phyloP scores from a whole-genome alignment of 1,139 yeast genomes.

The Meyerozyma sp. region DNA sequence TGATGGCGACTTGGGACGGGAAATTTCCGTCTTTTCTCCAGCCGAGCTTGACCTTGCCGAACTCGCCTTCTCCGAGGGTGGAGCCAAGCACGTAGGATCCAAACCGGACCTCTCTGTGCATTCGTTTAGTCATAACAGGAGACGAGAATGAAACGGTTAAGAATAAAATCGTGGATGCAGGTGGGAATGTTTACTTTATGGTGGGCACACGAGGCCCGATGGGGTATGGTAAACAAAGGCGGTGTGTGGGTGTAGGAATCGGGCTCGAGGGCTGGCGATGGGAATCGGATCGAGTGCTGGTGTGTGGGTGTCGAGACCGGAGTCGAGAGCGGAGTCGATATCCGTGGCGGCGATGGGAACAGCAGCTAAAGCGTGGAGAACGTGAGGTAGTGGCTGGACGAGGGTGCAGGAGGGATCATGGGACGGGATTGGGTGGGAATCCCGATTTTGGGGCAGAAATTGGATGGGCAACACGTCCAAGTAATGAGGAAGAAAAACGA shows the following conservation, averaged over 20 bases:
- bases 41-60: constrained; percentile 95
- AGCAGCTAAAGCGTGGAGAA: too few species aligned
- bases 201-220: neutral
- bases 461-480: too few species aligned
- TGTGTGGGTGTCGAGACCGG: neutral
- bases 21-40: constrained; percentile 81
- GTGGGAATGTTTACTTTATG: neutral
- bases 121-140: constrained; percentile 12
- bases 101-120: constrained; percentile 61
- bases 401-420: too few species aligned
- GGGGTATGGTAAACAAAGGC: neutral
- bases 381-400: too few species aligned
- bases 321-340: neutral
- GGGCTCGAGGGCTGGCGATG: too few species aligned
- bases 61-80: constrained; percentile 97
- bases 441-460: too few species aligned
- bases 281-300: neutral
- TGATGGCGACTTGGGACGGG: constrained; percentile 89
- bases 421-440: too few species aligned
- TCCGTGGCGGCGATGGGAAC: too few species aligned
- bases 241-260: neutral
- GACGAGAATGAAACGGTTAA: too few species aligned
- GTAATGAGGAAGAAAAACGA: too few species aligned
- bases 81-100: constrained; percentile 89
- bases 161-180: neutral